Evolutionary conservation across 495 filamentous ascomycete genomes (phyloP).

Genomic region (Tuber borchii): DNA sequence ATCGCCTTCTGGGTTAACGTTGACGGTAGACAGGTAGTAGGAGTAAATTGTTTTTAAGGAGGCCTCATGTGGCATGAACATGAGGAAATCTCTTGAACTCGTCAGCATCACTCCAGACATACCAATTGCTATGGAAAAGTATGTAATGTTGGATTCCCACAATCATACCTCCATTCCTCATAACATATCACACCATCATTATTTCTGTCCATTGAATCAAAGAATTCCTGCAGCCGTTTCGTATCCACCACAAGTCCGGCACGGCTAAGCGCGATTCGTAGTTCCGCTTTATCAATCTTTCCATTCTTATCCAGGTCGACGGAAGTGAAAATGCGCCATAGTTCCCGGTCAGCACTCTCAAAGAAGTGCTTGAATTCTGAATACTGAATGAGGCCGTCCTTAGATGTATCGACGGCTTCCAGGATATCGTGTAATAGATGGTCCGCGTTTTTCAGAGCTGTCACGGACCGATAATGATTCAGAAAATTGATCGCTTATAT

Average conservation of each 20-base stretch:
- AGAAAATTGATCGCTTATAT: not conserved
- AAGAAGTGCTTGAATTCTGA: constrained; percentile 86
- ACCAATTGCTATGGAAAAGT: not conserved
- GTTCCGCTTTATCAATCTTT: constrained; percentile 77
- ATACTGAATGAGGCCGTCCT: constrained; percentile 84
- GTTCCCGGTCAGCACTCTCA: constrained; percentile 71
- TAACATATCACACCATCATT: constrained; percentile 80
- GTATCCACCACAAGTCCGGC: constrained; percentile 73
- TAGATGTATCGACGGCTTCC: constrained; percentile 71
- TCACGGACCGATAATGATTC: not conserved
- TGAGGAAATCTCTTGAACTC: constrained; percentile 71
- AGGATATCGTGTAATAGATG: constrained; percentile 74
- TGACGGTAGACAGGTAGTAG: constrained; percentile 86
- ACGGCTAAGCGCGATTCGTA: constrained; percentile 65
- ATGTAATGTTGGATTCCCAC: constrained; percentile 11
- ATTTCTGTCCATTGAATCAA: constrained; percentile 81
- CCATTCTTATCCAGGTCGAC: constrained; percentile 85
- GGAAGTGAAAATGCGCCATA: constrained; percentile 71
- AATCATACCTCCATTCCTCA: constrained; percentile 87
- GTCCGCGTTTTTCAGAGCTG: constrained; percentile 91
- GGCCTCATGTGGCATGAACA: constrained; percentile 75
- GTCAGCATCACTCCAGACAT: constrained; percentile 12
- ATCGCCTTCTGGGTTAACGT: constrained; percentile 89
- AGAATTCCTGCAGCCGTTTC: constrained; percentile 74
- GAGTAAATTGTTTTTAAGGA: constrained; percentile 78